These are phyloP conservation scores for Teratosphaeria zuluensis DNA, from an alignment of 2,329 filamentous ascomycete genomes.

Conservation along the genomic window DNA sequence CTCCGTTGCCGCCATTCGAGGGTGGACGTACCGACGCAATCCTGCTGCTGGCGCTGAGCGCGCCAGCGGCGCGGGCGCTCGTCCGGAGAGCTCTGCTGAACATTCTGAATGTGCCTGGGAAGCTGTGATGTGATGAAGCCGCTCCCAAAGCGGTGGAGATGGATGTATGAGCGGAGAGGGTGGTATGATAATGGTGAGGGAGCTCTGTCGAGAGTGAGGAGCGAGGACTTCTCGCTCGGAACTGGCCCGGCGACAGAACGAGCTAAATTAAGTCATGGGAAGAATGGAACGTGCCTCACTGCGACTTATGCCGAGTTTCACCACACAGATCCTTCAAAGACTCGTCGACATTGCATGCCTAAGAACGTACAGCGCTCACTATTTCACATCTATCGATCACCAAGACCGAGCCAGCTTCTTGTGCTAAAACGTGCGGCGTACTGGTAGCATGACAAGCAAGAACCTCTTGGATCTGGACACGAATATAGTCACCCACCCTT, in stretches of 20 bases:
- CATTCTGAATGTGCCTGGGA: constrained; percentile 55
- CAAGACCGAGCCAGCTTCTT: too few species aligned
- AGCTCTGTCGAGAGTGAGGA: not conserved
- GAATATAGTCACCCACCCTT: not conserved
- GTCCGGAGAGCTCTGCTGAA: constrained; percentile 98
- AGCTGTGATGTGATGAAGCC: constrained; percentile 26
- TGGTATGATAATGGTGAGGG: constrained; percentile 1
- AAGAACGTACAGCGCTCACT: not conserved
- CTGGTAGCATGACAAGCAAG: not conserved
- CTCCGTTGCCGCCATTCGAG: constrained; percentile 32
- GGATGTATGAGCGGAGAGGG: not conserved
- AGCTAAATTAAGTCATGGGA: not conserved
- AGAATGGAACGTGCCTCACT: not conserved
- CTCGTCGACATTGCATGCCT: not conserved
- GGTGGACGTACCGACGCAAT: constrained; percentile 77
- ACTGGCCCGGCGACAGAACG: not conserved
- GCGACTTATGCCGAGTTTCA: not conserved
- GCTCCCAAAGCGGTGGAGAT: constrained; percentile 19
- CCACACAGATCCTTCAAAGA: not conserved
- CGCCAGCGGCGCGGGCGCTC: constrained; percentile 89
- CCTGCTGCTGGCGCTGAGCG: constrained; percentile 84
- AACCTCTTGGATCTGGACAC: not conserved
- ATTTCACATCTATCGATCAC: not conserved
- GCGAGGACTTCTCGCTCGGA: not conserved
- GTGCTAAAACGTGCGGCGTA: not conserved